phyloP scores from a whole-genome alignment of 2,329 filamentous ascomycete genomes.

The Penicillium sp. region DNA sequence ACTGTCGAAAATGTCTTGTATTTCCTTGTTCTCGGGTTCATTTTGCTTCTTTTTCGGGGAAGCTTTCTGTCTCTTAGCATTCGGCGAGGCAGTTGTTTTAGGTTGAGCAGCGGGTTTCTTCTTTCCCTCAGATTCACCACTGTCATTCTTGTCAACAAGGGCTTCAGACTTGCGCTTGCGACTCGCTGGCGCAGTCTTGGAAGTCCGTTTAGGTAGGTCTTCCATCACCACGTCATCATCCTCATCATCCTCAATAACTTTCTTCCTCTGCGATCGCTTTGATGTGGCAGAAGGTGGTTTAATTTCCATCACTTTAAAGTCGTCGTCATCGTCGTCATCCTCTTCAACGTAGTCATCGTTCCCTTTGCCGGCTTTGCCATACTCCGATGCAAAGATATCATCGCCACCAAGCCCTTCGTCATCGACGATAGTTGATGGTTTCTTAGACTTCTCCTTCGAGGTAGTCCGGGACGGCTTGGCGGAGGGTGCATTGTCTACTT shows the following conservation, averaged over 20 bases:
- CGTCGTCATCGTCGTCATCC: slow-evolving; percentile 47
- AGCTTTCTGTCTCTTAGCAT: slow-evolving; percentile 48
- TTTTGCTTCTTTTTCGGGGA: slow-evolving; percentile 59
- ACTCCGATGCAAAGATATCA: slow-evolving; percentile 75
- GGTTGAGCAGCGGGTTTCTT: slow-evolving; percentile 48
- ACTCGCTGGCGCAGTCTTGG: slow-evolving; percentile 37
- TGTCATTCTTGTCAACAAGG: slow-evolving; percentile 47
- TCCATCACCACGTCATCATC: slow-evolving; percentile 51
- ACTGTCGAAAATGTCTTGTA: slow-evolving; percentile 80
- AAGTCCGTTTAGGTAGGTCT: slow-evolving; percentile 43
- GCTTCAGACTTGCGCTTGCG: slow-evolving; percentile 56
- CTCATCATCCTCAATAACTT: slow-evolving; percentile 22
- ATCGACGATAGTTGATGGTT: slow-evolving; percentile 47
- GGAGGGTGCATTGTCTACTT: slow-evolving; percentile 13
- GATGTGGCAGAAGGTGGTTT: slow-evolving; percentile 53
- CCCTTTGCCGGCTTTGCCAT: slow-evolving; percentile 58
- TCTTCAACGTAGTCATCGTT: slow-evolving; percentile 65
- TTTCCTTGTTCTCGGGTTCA: slow-evolving; percentile 60
- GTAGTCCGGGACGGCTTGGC: slow-evolving; percentile 16
- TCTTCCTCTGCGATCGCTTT: slow-evolving; percentile 38
- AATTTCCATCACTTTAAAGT: slow-evolving; percentile 58
- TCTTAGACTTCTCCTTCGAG: slow-evolving; percentile 2
- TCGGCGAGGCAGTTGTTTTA: slow-evolving; percentile 32
- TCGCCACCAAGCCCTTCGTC: slow-evolving; percentile 61
- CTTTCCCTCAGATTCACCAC: slow-evolving; percentile 53